Evolutionary conservation across 2,329 filamentous ascomycete species (phyloP).

Genomic region (Diaporthe velutina): DNA sequence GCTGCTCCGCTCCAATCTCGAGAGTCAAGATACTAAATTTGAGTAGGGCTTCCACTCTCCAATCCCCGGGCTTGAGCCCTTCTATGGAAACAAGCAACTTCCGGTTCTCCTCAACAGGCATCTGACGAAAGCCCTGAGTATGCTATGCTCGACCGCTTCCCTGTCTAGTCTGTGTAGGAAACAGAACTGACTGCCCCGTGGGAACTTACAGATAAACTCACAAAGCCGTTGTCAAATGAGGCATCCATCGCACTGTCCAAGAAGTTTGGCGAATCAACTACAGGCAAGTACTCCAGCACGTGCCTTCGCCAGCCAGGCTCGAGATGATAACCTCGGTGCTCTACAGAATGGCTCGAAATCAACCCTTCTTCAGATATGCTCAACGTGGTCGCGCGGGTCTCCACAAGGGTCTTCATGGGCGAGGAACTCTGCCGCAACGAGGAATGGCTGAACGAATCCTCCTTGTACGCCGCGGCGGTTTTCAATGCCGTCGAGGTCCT

Average conservation of each 20-base stretch:
- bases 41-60: not conserved
- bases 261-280: not conserved
- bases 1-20: not conserved
- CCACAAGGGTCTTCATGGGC: conserved; percentile 63
- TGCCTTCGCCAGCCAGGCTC: not conserved
- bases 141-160: not conserved
- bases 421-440: conserved; percentile 57
- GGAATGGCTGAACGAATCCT: conserved; percentile 59
- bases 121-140: conserved; percentile 27
- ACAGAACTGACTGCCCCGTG: not conserved
- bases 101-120: not conserved
- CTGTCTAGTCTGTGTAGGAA: too few relatives aligned
- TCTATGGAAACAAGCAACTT: not conserved
- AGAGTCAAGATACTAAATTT: not conserved
- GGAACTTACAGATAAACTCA: conserved; percentile 1
- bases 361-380: conserved; percentile 46
- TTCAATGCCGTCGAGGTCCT: conserved; percentile 54
- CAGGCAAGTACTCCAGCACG: not conserved
- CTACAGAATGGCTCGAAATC: conserved; percentile 26
- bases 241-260: not conserved
- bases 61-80: conserved; percentile 14
- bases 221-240: conserved; percentile 19
- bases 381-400: conserved; percentile 60
- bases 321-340: not conserved
- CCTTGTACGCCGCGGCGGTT: conserved; percentile 55